phyloP scores from a whole-genome alignment of 2,329 filamentous ascomycete species.

The Ceratocystis destructans region DNA sequence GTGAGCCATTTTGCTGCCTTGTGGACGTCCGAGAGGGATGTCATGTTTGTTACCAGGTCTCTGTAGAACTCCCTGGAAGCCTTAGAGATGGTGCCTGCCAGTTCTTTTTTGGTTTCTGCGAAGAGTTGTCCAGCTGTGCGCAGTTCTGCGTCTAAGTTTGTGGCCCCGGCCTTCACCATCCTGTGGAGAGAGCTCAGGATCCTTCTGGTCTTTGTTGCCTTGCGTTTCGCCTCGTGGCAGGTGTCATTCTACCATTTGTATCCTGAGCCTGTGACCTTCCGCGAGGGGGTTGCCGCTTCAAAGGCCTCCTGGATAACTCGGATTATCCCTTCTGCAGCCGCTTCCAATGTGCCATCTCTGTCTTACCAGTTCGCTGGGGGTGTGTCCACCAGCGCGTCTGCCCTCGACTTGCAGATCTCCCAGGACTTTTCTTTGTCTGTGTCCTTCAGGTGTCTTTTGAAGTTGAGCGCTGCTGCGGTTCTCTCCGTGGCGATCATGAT shows the following conservation, averaged over 20 bases:
- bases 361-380: no score
- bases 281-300: no score
- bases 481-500: neutral
- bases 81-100: neutral
- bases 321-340: no score
- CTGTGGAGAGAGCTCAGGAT: no score
- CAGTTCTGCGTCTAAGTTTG: no score
- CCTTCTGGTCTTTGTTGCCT: no score
- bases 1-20: conserved; percentile 5
- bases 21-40: neutral
- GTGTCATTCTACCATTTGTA: no score
- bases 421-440: neutral
- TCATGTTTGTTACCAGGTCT: neutral
- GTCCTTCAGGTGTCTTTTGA: neutral
- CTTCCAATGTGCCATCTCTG: no score
- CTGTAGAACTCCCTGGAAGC: neutral
- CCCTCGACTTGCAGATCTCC: neutral
- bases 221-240: no score
- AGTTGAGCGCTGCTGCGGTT: neutral
- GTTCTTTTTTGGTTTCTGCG: neutral
- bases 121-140: neutral
- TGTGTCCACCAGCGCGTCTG: neutral
- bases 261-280: no score
- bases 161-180: no score
- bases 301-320: no score